phyloP scores from a whole-genome alignment of 2,329 filamentous ascomycete species.

The Colletotrichum cereale region DNA sequence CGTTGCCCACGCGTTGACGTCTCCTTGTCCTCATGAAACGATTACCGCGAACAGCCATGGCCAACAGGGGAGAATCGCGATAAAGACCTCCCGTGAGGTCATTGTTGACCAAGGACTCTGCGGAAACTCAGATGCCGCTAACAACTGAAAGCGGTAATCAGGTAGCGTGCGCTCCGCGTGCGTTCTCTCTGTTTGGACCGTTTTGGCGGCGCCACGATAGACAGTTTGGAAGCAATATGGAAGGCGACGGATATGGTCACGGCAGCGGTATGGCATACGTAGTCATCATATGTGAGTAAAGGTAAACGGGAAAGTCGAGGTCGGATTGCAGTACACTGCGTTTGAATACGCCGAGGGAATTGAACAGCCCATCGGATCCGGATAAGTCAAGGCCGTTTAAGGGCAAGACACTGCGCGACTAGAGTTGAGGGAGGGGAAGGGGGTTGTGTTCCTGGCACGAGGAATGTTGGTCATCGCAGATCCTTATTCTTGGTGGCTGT shows the following conservation, averaged over 20 bases:
- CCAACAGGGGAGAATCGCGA: background rate
- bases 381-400: background rate
- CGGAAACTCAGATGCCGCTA: background rate
- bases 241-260: slow-evolving; percentile 1
- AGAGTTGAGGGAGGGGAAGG: no score
- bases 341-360: no score
- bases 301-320: background rate
- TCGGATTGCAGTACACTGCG: background rate
- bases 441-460: background rate
- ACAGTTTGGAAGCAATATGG: background rate
- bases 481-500: background rate
- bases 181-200: background rate
- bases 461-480: background rate
- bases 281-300: background rate
- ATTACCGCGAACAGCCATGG: background rate
- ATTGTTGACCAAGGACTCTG: background rate
- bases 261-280: background rate
- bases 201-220: slow-evolving; percentile 8
- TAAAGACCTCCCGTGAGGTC: background rate
- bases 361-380: background rate
- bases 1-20: background rate
- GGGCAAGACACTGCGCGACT: slow-evolving; percentile 4
- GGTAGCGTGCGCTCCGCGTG: background rate
- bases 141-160: background rate
- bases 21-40: background rate